phyloP scores from a whole-genome alignment of 768 basidiomycete genomes.

The Lenzites betulinus region DNA sequence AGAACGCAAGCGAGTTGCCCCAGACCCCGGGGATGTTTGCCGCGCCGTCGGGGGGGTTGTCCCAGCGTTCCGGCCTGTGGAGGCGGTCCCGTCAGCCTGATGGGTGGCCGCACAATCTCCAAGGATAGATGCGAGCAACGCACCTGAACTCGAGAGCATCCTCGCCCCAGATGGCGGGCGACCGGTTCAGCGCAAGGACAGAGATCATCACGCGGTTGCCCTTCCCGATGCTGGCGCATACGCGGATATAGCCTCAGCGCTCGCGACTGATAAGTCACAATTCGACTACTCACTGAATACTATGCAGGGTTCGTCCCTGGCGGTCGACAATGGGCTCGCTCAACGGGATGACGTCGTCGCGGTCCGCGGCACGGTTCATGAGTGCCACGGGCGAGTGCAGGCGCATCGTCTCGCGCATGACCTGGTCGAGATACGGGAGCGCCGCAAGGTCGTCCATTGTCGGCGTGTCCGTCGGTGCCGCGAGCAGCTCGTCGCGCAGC shows the following conservation, averaged over 20 bases:
- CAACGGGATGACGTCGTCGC: slow-evolving; percentile 56
- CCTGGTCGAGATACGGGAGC: slow-evolving; percentile 68
- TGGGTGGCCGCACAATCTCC: too few species aligned
- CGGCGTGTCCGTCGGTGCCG: slow-evolving; percentile 45
- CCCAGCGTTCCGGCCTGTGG: slow-evolving; percentile 65
- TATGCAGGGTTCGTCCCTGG: slow-evolving; percentile 12
- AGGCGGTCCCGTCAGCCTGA: too few species aligned
- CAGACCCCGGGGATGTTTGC: slow-evolving; percentile 57
- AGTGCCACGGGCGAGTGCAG: slow-evolving; percentile 52
- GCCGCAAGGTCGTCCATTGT: slow-evolving; percentile 67
- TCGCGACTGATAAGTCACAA: background rate
- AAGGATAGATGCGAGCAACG: background rate
- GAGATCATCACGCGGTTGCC: slow-evolving; percentile 44
- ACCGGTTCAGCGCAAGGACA: slow-evolving; percentile 53
- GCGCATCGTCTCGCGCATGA: slow-evolving; percentile 61
- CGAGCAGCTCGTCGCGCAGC: slow-evolving; percentile 41
- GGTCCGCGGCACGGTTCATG: slow-evolving; percentile 47
- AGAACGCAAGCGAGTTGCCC: slow-evolving; percentile 59
- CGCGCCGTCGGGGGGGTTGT: slow-evolving; percentile 43
- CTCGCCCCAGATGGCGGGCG: slow-evolving; percentile 58
- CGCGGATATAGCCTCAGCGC: too few species aligned
- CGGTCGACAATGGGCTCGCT: slow-evolving; percentile 29
- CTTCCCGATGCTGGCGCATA: slow-evolving; percentile 21
- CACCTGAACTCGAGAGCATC: slow-evolving; percentile 64
- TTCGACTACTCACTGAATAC: slow-evolving; percentile 19